Conservation (phyloP, 2,329 filamentous ascomycete species). For the Aspergillus vadensis region DNA sequence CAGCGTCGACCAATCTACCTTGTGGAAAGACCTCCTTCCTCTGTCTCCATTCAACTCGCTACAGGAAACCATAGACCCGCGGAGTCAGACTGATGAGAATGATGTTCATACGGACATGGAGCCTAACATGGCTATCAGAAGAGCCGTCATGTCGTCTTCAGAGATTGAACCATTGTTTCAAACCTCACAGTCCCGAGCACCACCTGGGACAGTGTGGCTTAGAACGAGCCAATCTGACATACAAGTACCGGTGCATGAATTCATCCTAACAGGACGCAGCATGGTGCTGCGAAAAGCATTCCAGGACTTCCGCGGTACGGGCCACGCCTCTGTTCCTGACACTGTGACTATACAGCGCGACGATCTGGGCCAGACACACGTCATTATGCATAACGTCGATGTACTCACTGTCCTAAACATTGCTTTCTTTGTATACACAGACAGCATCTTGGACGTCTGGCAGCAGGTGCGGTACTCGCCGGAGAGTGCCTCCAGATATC, state of each 20-base stretch:
- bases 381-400: constrained; percentile 73
- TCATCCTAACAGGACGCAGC: constrained; percentile 76
- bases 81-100: constrained; percentile 39
- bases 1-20: constrained; percentile 62
- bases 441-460: constrained; percentile 82
- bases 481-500: constrained; percentile 69
- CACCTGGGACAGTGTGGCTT: constrained; percentile 43
- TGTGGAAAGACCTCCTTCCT: constrained; percentile 73
- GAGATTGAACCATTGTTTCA: constrained; percentile 48
- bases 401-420: constrained; percentile 78
- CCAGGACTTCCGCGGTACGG: constrained; percentile 57
- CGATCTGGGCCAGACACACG: constrained; percentile 53
- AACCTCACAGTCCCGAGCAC: constrained; percentile 26
- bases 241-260: constrained; percentile 78
- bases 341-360: constrained; percentile 59
- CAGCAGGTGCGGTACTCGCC: constrained; percentile 70
- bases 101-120: constrained; percentile 35
- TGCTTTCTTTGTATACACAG: constrained; percentile 77
- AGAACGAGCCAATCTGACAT: constrained; percentile 66
- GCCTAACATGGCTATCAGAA: constrained; percentile 36
- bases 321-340: constrained; percentile 61
- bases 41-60: constrained; percentile 70
- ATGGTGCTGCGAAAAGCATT: constrained; percentile 65
- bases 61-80: constrained; percentile 45
- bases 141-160: constrained; percentile 46